Conservation (phyloP, 768 basidiomycete species). For the Paxillus ammoniavirescens region DNA sequence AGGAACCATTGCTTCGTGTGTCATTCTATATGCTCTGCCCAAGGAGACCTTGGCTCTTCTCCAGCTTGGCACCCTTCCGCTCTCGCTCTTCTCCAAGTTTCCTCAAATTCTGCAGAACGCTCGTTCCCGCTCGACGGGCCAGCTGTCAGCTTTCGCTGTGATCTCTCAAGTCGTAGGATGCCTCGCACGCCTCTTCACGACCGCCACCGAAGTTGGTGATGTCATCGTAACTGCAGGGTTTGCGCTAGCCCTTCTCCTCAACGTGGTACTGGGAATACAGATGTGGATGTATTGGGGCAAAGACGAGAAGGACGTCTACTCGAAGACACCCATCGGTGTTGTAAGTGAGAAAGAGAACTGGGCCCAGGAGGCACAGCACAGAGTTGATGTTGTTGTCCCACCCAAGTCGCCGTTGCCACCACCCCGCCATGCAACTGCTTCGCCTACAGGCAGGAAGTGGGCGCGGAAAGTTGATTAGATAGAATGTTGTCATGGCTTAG, state of each 20-base stretch:
- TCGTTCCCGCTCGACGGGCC: constrained; percentile 77
- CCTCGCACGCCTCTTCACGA: constrained; percentile 91
- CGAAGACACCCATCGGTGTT: constrained; percentile 16
- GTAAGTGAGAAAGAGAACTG: constrained; percentile 30
- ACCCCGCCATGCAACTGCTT: constrained; percentile 39
- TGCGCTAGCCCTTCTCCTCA: constrained; percentile 76
- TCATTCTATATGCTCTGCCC: constrained; percentile 49
- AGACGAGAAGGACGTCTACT: constrained; percentile 34
- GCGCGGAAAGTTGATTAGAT: constrained; percentile 69
- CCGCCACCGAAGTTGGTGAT: constrained; percentile 86
- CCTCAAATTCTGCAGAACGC: constrained; percentile 90
- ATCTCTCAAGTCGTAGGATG: constrained; percentile 86
- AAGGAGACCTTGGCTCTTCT: constrained; percentile 57
- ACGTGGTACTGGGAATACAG: constrained; percentile 80
- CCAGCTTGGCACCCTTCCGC: constrained; percentile 84
- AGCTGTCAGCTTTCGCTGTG: constrained; percentile 92
- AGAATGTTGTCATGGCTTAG: constrained; percentile 16
- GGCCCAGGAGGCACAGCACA: constrained; percentile 23
- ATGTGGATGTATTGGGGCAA: constrained; percentile 83
- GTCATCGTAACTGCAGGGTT: constrained; percentile 79
- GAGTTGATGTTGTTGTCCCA: constrained; percentile 44
- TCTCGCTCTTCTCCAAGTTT: constrained; percentile 89
- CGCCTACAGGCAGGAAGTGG: constrained; percentile 63
- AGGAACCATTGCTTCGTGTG: constrained; percentile 32
- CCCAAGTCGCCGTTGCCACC: constrained; percentile 43